Conservation (phyloP, 202 grass and related monocot species). For the Eragrostis tef region DNA sequence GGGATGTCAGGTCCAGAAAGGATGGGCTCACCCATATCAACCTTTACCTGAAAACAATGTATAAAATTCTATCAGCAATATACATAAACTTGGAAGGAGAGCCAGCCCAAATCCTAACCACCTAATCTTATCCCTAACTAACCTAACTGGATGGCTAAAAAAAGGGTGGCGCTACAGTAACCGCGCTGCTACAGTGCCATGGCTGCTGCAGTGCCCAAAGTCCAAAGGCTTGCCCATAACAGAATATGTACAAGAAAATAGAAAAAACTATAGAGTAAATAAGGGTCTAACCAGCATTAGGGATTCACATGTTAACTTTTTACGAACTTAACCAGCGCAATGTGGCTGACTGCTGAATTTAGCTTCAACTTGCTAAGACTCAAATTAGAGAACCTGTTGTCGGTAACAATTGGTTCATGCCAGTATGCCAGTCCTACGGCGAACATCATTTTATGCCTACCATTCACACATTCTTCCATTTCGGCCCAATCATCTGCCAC, state of each 20-base stretch:
- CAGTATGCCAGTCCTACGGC: not conserved
- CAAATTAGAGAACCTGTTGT: not conserved
- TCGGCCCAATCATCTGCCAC: not conserved
- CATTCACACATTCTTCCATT: not conserved
- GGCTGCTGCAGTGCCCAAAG: too few species aligned
- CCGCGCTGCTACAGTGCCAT: too few species aligned
- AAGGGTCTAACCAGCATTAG: slow-evolving; percentile 7
- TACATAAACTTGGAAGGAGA: slow-evolving; percentile 21
- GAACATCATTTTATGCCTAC: not conserved
- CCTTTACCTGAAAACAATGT: slow-evolving; percentile 67
- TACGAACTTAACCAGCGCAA: not conserved
- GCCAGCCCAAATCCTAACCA: too few species aligned
- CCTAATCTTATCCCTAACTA: too few species aligned
- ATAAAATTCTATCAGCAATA: slow-evolving; percentile 24
- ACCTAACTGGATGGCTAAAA: too few species aligned
- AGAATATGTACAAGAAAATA: slow-evolving; percentile 8
- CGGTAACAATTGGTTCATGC: not conserved
- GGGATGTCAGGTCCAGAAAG: slow-evolving; percentile 75
- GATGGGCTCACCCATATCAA: slow-evolving; percentile 94
- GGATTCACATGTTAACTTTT: slow-evolving; percentile 14
- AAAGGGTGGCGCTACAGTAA: too few species aligned
- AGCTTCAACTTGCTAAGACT: not conserved
- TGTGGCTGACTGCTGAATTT: not conserved
- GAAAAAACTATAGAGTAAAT: not conserved
- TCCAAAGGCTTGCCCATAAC: too few species aligned